phyloP scores from a whole-genome alignment of 805 yeast species.

The Myxozyma mucilagina region DNA sequence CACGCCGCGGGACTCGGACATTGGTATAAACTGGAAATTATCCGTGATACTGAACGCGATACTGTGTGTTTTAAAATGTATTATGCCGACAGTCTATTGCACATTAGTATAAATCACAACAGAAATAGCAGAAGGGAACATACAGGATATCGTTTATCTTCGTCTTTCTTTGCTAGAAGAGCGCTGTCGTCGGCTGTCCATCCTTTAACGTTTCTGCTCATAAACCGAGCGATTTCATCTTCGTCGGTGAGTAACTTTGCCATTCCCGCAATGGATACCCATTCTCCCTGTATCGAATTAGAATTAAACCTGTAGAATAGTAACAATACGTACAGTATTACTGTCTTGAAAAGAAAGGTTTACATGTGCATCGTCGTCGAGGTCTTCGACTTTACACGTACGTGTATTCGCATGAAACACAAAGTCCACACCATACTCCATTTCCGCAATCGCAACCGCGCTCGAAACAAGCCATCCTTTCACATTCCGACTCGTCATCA shows the following conservation, averaged over 20 bases:
- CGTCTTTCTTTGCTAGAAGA: background rate
- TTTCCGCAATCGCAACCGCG: conserved; percentile 19
- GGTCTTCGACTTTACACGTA: conserved; percentile 21
- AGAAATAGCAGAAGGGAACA: background rate
- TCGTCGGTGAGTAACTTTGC: conserved; percentile 20
- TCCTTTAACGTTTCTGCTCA: conserved; percentile 14
- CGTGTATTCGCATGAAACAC: conserved; percentile 24
- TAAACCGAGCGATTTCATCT: conserved; percentile 8
- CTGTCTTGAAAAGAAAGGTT: conserved; percentile 27
- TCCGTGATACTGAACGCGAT: conserved; percentile 21
- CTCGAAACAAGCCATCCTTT: conserved; percentile 26
- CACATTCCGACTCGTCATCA: conserved; percentile 21
- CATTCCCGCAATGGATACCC: conserved; percentile 26
- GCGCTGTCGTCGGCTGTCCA: conserved; percentile 10
- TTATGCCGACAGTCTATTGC: conserved; percentile 11
- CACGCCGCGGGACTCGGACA: conserved; percentile 5
- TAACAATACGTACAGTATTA: conserved; percentile 15
- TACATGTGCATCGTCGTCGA: conserved; percentile 20
- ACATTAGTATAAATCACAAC: background rate
- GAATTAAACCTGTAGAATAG: background rate
- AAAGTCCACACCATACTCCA: conserved; percentile 27
- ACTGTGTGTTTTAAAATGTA: conserved; percentile 14
- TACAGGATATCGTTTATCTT: conserved; percentile 6
- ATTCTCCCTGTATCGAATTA: conserved; percentile 18
- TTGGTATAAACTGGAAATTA: conserved; percentile 21